phyloP scores from a whole-genome alignment of 139 green algal species.

The Astrephomene gubernaculifera region DNA sequence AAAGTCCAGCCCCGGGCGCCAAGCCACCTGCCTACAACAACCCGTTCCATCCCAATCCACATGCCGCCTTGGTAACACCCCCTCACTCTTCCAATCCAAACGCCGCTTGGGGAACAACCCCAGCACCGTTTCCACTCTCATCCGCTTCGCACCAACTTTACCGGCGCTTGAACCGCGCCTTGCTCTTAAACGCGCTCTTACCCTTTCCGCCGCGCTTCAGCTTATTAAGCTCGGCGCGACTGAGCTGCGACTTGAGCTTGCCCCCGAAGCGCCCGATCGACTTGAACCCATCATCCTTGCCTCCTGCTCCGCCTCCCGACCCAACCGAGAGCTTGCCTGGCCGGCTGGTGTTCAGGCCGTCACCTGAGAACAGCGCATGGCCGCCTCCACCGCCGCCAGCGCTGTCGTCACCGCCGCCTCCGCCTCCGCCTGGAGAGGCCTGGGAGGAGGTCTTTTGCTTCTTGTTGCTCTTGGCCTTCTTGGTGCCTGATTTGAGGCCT shows the following conservation, averaged over 20 bases:
- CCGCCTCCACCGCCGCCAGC: slow-evolving; percentile 12
- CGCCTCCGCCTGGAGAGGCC: no score
- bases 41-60: no score
- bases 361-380: slow-evolving; percentile 58
- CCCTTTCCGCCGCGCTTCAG: slow-evolving; percentile 76
- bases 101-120: no score
- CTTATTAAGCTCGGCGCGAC: slow-evolving; percentile 66
- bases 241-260: slow-evolving; percentile 26
- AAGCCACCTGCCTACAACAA: no score
- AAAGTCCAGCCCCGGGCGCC: no score
- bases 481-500: slow-evolving; percentile 50
- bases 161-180: slow-evolving; percentile 74
- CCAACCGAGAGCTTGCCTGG: slow-evolving; percentile 40
- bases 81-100: no score
- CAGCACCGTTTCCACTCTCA: no score
- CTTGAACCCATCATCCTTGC: neutral
- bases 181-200: slow-evolving; percentile 83
- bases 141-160: no score
- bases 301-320: neutral
- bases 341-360: slow-evolving; percentile 53
- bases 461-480: slow-evolving; percentile 51
- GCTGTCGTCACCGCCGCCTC: neutral
- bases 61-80: no score
- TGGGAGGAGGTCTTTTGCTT: slow-evolving; percentile 46
- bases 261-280: slow-evolving; percentile 31